Evolutionary conservation across 192 early-diverging fungal species (phyloP).

Genomic region (Entrophospora sp.): DNA sequence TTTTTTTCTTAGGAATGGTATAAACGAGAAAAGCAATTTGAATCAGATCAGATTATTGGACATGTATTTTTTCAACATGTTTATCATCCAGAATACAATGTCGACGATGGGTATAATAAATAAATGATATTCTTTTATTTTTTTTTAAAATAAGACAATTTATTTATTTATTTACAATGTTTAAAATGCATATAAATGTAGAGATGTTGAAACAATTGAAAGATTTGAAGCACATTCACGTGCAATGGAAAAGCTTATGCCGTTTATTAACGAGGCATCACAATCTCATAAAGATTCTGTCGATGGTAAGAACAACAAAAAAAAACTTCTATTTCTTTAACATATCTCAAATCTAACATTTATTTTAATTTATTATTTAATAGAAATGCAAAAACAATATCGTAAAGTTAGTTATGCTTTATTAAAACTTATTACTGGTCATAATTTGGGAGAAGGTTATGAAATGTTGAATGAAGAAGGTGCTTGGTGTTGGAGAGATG

Average conservation of each 20-base stretch:
- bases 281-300: constrained; percentile 29
- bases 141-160: too few relatives aligned
- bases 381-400: constrained; percentile 30
- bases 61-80: constrained; percentile 36
- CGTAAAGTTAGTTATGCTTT: constrained; percentile 28
- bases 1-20: constrained; percentile 27
- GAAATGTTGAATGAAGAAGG: constrained; percentile 29
- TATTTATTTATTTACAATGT: too few relatives aligned
- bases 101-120: constrained; percentile 31
- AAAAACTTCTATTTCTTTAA: neutral
- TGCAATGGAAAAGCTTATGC: constrained; percentile 31
- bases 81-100: constrained; percentile 37
- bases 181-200: too few relatives aligned
- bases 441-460: constrained; percentile 25
- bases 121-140: too few relatives aligned
- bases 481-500: constrained; percentile 39
- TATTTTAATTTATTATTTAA: neutral
- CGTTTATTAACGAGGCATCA: constrained; percentile 29
- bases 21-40: constrained; percentile 31
- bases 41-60: constrained; percentile 29
- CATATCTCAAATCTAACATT: too few relatives aligned
- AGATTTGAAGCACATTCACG: constrained; percentile 29
- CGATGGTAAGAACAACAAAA: constrained; percentile 23
- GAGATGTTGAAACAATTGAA: constrained; percentile 30
- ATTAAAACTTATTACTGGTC: constrained; percentile 28